Evolutionary conservation across 1,284 basidiomycete species (phyloP), one percentile per base, ranked within the genome.

Genomic region (Amylostereum chailletii): DNA sequence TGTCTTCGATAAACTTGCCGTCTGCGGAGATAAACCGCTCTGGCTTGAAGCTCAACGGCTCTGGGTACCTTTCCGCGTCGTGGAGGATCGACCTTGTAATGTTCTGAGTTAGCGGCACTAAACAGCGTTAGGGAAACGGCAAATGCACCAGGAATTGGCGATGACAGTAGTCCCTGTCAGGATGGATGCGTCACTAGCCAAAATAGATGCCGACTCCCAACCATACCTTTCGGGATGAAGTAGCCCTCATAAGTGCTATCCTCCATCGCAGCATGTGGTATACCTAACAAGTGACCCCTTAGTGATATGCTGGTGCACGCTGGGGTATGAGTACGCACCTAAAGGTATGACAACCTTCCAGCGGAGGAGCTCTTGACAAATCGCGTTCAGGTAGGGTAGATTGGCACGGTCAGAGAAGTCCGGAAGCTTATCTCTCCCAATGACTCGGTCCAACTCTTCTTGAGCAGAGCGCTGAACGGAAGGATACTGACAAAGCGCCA

Each of bases 291-390:
- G 34, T 42, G 30, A 30, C 7, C 19, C 10, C 36, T 11, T 19
- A 19, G 11, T 5, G 11, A 29, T 19, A 34, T 8, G 5, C 10
- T 6, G 26, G 44, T 9, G 7, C 6, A 49, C 3, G 31, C 19
- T 19, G 19, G 19, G 19, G 19, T 19, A 19, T 5, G 8, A 3
- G 30, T 40, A 4, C 41, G 10, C 33, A 46, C 41, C 45, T 19
- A 58, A 27, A 26, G 53, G 54, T 8, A 52, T 45, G 1, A 56
- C 51, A 6, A 54, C 52, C 7, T 50, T 45, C 58, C 66, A 64
- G 11, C 66, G 55, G 8, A 67, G 45, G 1, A 60, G 51, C 51
- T 71, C 70, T 49, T 64, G 62, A 6, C 66, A 51, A 3, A 66
- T 45, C 0, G 62, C 64, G 7, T 58, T 49, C 9, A 68, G 47